Base-by-base conservation (phyloP, 129 eudicot species). In the Solidago caesia region DNA sequence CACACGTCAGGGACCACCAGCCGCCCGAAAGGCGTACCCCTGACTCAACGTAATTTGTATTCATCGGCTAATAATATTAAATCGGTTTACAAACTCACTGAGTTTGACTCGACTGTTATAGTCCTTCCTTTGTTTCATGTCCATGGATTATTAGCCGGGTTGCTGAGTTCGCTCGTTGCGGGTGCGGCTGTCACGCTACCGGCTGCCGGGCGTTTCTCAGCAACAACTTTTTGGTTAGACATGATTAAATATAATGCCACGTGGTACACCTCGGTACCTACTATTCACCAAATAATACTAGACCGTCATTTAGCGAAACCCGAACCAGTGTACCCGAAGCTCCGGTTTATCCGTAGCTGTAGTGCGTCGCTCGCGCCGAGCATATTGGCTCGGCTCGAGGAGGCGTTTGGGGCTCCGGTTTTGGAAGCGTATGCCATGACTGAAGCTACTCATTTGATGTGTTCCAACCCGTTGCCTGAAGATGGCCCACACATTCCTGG, bases 1-100 rank as follows among this genome's bases (percentile, higher is more conserved):
- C 99, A 94, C 80, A 94, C 99, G 1, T 90, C 97, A 5, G 99
- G 99, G 29, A 94, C 99, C 76, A 94, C 99, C 4, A 94, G 97
- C 72, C 89, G 97, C 4, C 99, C 99, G 5, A 94, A 94, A 80
- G 99, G 99, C 4, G 99, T 94, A 4, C 99, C 97, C 0, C 42
- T 94, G 42, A 86, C 79, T 25, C 97, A 94, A 65, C 81, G 83
- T 10, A 94, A 94, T 46, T 68, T 94, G 2, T 87, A 79, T n/a
- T 91, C 99, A 1, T 91, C 99, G 0, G 99, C 91, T 7, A 74
- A 79, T 6, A 94, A 94, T 48, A 94, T 94, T 10, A 88, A 77
- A 70, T 85, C 90, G 2, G 96, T 91, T 47, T 94, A 94, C 74
- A 88, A 84, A 80, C 84, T 94, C 56, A 84, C 91, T 0, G 96